Conservation (phyloP, 345 rosid species). For the Eucalyptus camaldulensis region DNA sequence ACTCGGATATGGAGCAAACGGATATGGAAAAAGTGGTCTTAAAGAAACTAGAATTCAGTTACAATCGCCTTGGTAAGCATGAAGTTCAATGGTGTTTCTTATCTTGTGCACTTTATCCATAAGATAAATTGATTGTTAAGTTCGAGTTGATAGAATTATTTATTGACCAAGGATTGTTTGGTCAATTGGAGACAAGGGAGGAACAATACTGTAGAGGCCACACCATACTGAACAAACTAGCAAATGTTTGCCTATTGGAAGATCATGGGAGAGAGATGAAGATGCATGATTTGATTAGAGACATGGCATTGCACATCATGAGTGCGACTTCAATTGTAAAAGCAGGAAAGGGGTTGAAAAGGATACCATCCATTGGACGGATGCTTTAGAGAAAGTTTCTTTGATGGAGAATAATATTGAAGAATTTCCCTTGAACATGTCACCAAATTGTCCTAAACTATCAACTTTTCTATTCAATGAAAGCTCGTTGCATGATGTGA, state of each 20-base stretch:
- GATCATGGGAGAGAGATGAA: neutral
- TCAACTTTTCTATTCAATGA: neutral
- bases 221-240: neutral
- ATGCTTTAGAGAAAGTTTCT: neutral
- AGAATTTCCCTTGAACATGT: neutral
- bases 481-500: rapidly evolving
- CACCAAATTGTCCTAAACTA: neutral
- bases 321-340: neutral
- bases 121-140: neutral
- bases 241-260: constrained; percentile 1
- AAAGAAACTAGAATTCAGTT: neutral
- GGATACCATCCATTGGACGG: neutral
- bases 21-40: neutral
- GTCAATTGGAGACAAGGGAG: neutral
- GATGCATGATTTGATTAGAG: constrained; percentile 15
- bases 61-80: neutral
- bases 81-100: too few relatives aligned
- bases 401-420: neutral
- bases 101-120: constrained; percentile 9
- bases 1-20: neutral
- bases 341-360: neutral
- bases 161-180: constrained; percentile 5
- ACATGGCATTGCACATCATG: constrained; percentile 5
- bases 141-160: neutral
- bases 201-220: neutral